Evolutionary conservation across 2,329 filamentous ascomycete genomes (phyloP).

Genomic region (Talaromyces sp.): DNA sequence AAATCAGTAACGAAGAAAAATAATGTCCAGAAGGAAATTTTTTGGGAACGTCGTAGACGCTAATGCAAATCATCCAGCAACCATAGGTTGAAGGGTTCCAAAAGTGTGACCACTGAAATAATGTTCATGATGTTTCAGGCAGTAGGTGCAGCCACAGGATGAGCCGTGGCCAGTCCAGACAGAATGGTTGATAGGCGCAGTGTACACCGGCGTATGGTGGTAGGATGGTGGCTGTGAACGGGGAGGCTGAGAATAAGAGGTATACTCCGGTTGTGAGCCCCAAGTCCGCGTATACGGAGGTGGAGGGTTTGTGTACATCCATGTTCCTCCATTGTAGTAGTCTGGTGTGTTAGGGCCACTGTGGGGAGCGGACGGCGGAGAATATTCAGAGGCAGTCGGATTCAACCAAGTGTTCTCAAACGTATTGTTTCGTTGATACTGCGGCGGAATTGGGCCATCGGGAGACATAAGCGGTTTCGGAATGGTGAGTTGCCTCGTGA

Average conservation of each 20-base stretch:
- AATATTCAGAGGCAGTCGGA: conserved; percentile 47
- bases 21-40: conserved; percentile 14
- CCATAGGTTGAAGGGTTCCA: conserved; percentile 42
- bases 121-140: conserved; percentile 46
- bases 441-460: conserved; percentile 46
- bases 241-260: conserved; percentile 32
- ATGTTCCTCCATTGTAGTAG: conserved; percentile 42
- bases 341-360: conserved; percentile 45
- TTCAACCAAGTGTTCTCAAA: conserved; percentile 50
- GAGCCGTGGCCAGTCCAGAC: conserved; percentile 45
- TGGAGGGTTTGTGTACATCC: conserved; percentile 40
- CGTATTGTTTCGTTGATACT: conserved; percentile 44
- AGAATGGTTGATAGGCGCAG: conserved; percentile 42
- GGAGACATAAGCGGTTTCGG: conserved; percentile 48
- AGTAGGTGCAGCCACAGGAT: conserved; percentile 46
- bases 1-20: conserved; percentile 25
- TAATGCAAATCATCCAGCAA: conserved; percentile 32
- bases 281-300: conserved; percentile 39
- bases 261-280: conserved; percentile 30
- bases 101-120: conserved; percentile 45
- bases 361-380: conserved; percentile 46
- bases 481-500: conserved; percentile 49
- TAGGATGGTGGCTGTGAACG: conserved; percentile 44
- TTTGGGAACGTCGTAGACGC: conserved; percentile 6
- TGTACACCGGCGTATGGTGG: conserved; percentile 46